Base-by-base conservation (phyloP, 768 basidiomycete genomes). In the Vararia minispora region DNA sequence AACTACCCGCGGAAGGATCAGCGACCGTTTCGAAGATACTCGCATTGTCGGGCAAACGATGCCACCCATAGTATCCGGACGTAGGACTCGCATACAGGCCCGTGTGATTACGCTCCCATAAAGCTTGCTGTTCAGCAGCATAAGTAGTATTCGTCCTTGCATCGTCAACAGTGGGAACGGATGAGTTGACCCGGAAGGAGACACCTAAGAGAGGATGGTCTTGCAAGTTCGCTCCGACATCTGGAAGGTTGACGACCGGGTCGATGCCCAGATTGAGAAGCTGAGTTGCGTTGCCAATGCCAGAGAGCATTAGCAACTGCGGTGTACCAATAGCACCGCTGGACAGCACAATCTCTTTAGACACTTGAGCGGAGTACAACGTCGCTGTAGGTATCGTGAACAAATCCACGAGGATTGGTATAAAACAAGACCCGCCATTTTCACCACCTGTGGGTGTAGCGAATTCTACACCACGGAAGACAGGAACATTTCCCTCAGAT, bases 231-330 rank as follows among this genome's bases (percentile, higher is more conserved):
- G 50, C 42, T 11, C 59, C 59, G 13, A 59, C 56, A 7, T 44
- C 49, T 4, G 55, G 52, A 20, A 50, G 40, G 35, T 56, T 36
- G 9, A 49, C 33, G 14, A 56, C 20, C n/a, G 46, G 18, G 9
- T 24, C 13, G 28, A 60, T 49, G 4, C 46, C 49, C 23, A 52
- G 35, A 9, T 37, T 14, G 8, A 32, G 13, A 35, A 60, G 52
- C 8, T 43, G 23, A 5, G 30, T 17, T 4, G 35, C 14, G n/a
- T 49, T 41, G 1, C 59, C 59, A 31, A 60, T 49, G 12, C 59
- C 59, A 6, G 54, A 56, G 24, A 56, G 48, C 33, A 53, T 31
- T 16, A 60, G 43, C 3, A 60, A 33, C 24, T 58, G 45, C 8
- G 46, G 43, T 1, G 45, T 36, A 23, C 29, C 36, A 33, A 51